Conservation (phyloP, 148 eudicot species). For the Silene uniflora region DNA sequence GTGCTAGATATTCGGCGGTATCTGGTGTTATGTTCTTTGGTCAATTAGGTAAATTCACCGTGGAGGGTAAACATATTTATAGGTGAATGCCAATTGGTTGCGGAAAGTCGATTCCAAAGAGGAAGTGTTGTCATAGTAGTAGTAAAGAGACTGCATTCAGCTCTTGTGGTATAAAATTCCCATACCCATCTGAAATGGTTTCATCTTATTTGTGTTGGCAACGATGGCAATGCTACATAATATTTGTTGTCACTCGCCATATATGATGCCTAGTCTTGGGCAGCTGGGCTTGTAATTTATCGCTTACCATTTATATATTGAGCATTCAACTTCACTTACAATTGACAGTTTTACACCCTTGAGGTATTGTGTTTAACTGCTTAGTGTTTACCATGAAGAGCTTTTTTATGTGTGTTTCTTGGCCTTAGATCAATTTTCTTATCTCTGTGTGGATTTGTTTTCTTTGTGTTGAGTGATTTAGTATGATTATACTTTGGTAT, state of each 20-base stretch:
- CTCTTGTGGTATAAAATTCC: too few relatives aligned
- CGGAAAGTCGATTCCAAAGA: neutral
- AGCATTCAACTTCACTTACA: too few relatives aligned
- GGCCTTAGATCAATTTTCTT: neutral
- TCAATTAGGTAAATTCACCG: neutral
- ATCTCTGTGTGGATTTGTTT: neutral
- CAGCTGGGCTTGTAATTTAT: neutral
- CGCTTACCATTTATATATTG: too few relatives aligned
- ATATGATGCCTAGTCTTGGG: neutral
- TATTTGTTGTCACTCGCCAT: too few relatives aligned
- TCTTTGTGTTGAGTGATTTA: neutral
- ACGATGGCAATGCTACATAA: too few relatives aligned
- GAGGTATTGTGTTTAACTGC: neutral
- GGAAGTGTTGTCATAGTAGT: neutral
- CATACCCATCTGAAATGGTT: too few relatives aligned
- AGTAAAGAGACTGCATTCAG: neutral
- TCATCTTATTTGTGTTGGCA: too few relatives aligned
- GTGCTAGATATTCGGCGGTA: neutral
- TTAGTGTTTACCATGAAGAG: neutral
- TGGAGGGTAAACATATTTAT: neutral
- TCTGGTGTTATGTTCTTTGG: neutral
- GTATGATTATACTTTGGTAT: neutral
- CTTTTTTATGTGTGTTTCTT: neutral
- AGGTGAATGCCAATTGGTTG: neutral
- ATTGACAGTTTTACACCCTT: too few relatives aligned